Conservation (phyloP, 192 early-diverging fungal genomes). For the Thamnidium elegans region DNA sequence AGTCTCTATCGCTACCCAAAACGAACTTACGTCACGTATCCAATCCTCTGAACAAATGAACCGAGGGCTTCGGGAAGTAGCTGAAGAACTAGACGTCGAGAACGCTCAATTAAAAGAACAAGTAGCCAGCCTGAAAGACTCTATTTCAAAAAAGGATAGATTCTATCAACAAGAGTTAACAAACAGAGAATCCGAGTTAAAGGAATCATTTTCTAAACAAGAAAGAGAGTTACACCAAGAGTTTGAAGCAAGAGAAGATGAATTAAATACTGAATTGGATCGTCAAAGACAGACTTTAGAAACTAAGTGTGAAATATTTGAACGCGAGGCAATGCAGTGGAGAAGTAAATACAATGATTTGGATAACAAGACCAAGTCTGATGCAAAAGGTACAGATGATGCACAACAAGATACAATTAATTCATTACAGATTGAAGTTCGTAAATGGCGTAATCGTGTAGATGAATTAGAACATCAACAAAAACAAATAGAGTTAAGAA, state of each 20-base stretch:
- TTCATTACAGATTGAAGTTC: constrained; percentile 4
- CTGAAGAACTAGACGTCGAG: constrained; percentile 22
- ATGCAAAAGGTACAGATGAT: not conserved
- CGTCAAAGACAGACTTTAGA: constrained; percentile 21
- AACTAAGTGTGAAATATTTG: constrained; percentile 22
- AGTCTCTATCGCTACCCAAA: constrained; percentile 40
- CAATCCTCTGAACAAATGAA: constrained; percentile 30
- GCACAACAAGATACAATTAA: constrained; percentile 18
- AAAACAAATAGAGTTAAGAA: constrained; percentile 12
- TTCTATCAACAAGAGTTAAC: constrained; percentile 1
- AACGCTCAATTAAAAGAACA: constrained; percentile 12
- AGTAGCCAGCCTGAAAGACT: constrained; percentile 17
- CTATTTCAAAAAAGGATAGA: constrained; percentile 7
- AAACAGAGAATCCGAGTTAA: not conserved
- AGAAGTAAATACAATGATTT: constrained; percentile 18
- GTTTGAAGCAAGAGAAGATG: constrained; percentile 7
- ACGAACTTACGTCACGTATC: constrained; percentile 41
- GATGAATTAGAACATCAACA: constrained; percentile 17
- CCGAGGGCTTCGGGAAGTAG: constrained; percentile 19
- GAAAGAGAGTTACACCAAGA: constrained; percentile 1
- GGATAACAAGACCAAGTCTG: constrained; percentile 14
- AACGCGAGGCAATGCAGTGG: constrained; percentile 19
- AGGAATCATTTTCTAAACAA: not conserved
- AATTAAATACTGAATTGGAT: constrained; percentile 23
- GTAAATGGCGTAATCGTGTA: constrained; percentile 11